A percentile compares a stretch with the other conserved stretches of the same genome.
These are phyloP conservation scores for Elongisporangium prolatum DNA, from an alignment of 352 stramenopile genomes.

Conservation along the genomic window DNA sequence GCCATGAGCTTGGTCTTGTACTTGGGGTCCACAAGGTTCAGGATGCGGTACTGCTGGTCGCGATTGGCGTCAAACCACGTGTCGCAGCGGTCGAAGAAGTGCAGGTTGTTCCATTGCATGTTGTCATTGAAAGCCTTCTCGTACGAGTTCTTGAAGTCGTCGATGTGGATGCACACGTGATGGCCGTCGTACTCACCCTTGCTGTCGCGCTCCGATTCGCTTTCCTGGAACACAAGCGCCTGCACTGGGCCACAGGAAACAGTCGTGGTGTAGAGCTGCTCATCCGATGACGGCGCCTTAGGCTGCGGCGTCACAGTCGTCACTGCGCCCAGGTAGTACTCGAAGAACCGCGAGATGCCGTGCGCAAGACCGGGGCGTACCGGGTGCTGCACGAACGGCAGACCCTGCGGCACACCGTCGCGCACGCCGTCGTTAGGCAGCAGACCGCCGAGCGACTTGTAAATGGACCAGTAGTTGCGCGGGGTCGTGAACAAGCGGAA, in stretches of 20 bases:
- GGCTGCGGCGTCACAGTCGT: constrained; percentile 40
- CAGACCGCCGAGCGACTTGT: constrained; percentile 44
- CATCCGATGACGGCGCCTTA: constrained; percentile 4
- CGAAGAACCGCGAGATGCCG: constrained; percentile 64
- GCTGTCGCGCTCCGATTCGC: constrained; percentile 38
- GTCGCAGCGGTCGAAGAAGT: constrained; percentile 70
- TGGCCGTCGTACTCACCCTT: constrained; percentile 71
- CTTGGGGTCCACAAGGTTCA: constrained; percentile 57
- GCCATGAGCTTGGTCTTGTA: constrained; percentile 61
- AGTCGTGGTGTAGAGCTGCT: constrained; percentile 32
- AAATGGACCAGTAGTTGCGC: constrained; percentile 53
- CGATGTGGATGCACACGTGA: constrained; percentile 73
- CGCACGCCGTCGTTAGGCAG: constrained; percentile 31
- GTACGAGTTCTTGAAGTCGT: constrained; percentile 63
- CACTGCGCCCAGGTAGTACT: constrained; percentile 59
- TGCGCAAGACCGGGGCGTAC: constrained; percentile 47
- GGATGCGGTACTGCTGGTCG: constrained; percentile 70
- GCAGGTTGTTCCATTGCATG: constrained; percentile 70
- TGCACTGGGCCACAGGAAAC: constrained; percentile 56
- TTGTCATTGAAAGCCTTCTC: constrained; percentile 47
- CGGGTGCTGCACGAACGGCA: constrained; percentile 58
- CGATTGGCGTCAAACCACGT: constrained; percentile 59
- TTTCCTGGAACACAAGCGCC: constrained; percentile 60
- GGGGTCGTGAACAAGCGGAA: constrained; percentile 51
- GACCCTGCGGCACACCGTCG: constrained; percentile 38